Evolutionary conservation across 768 basidiomycete species (phyloP), one percentile per base, ranked within the genome.

Genomic region (Psilocybe tampanensis): DNA sequence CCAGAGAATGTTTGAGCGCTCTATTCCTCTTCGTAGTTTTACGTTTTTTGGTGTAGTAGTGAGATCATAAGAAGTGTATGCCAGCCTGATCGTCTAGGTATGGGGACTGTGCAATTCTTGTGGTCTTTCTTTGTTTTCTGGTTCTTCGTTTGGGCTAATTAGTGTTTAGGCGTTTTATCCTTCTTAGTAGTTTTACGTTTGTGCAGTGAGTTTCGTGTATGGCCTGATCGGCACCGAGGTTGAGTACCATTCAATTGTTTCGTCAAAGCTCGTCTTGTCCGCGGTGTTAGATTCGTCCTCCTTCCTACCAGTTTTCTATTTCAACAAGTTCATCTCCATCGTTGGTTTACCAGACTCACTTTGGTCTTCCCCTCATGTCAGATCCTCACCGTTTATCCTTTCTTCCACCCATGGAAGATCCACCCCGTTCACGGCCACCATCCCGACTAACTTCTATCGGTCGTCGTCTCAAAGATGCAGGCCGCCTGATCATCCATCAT

Each of bases 401-500:
- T n/a, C n/a, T n/a, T n/a, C n/a, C n/a, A 54, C 23, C 58, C 33
- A 39, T 57, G 47, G n/a, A n/a, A n/a, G n/a, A n/a, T 22, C 44
- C 15, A 39, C 11, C 51, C 12, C 26, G 39, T 59, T 52, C 43
- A 44, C 41, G 23, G 58, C 19, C 45, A 32, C 59, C 49, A 36
- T n/a, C n/a, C n/a, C n/a, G n/a, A n/a, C 39, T 47, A 54, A 55
- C 52, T 11, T 29, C 59, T 11, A 47, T 63, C 42, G 53, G 48
- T 34, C 58, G 43, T n/a, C 70, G 72, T n/a, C 49, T 74, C n/a
- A 72, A 68, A 60, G 56, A 70, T 2, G 65, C 68, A n/a, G 71
- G 66, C n/a, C 59, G 58, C 59, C 66, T 66, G 11, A 59, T 80
- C 21, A 65, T 74, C 44, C 76, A 78, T 62, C 89, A 92, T 68